Conservation (phyloP, 768 basidiomycete genomes). For the Russula sp. region DNA sequence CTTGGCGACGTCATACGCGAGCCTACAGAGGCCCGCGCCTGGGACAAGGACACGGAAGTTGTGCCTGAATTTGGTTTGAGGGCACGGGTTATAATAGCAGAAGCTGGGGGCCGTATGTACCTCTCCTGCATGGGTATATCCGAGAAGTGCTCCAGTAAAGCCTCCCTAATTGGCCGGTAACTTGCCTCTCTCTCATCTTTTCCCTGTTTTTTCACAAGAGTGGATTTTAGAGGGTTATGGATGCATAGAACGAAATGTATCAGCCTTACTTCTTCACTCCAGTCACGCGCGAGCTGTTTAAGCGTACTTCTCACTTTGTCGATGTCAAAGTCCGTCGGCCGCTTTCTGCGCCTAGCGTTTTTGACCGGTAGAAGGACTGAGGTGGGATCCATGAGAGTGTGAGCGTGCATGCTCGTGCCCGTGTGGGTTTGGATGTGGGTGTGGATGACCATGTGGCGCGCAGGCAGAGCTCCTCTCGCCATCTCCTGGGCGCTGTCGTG, state of each 20-base stretch:
- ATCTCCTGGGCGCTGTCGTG: constrained; percentile 9
- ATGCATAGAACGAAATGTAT: neutral
- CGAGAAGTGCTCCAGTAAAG: constrained; percentile 61
- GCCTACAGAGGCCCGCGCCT: constrained; percentile 82
- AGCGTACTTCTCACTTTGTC: constrained; percentile 90
- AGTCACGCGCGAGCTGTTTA: constrained; percentile 91
- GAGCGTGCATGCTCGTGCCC: constrained; percentile 40
- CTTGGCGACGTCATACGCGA: constrained; percentile 85
- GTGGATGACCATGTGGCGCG: constrained; percentile 30
- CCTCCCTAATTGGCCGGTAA: constrained; percentile 80
- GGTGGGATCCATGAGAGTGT: constrained; percentile 34
- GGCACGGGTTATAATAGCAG: neutral
- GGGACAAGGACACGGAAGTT: constrained; percentile 79
- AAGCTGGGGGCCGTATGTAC: constrained; percentile 34
- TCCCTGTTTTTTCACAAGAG: constrained; percentile 50
- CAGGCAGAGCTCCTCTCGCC: neutral
- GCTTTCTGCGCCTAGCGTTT: constrained; percentile 37
- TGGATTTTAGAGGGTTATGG: neutral
- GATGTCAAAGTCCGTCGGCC: constrained; percentile 71
- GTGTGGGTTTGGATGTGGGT: constrained; percentile 29
- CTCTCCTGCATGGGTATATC: constrained; percentile 54
- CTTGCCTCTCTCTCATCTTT: constrained; percentile 69
- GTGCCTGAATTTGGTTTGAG: constrained; percentile 38
- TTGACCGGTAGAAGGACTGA: constrained; percentile 28
- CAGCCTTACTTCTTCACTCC: constrained; percentile 71